A percentile compares a stretch with the other conserved stretches of the same genome.
These are phyloP conservation scores for Schizosaccharomyces lindneri DNA, from an alignment of 805 yeast species.

Conservation along the genomic window DNA sequence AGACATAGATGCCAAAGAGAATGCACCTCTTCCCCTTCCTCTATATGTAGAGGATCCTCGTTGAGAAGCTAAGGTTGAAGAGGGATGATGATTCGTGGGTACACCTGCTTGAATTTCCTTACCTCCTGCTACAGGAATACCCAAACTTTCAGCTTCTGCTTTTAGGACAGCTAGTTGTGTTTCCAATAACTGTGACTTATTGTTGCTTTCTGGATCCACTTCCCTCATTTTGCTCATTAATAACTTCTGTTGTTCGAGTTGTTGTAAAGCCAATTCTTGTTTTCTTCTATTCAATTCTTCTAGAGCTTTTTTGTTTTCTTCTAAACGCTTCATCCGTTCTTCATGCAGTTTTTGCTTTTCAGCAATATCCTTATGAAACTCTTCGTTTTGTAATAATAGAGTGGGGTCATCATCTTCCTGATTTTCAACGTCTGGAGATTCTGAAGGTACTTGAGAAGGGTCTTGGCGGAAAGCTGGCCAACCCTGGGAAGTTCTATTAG, in stretches of 20 bases:
- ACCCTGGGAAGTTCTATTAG: slow-evolving; percentile 4
- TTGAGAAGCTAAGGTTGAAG: not conserved
- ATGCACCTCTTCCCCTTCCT: slow-evolving; percentile 8
- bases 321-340: slow-evolving; percentile 16
- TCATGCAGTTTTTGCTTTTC: slow-evolving; percentile 21
- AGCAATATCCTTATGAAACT: slow-evolving; percentile 16
- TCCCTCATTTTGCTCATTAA: slow-evolving; percentile 6
- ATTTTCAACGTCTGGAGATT: not conserved
- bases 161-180: slow-evolving; percentile 15
- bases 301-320: slow-evolving; percentile 14
- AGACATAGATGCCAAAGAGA: slow-evolving; percentile 8
- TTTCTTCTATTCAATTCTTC: slow-evolving; percentile 15
- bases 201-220: slow-evolving; percentile 1
- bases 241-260: slow-evolving; percentile 12
- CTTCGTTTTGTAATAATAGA: slow-evolving; percentile 16
- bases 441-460: not conserved
- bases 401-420: slow-evolving; percentile 6
- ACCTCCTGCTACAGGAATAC: slow-evolving; percentile 8
- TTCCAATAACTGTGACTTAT: slow-evolving; percentile 11
- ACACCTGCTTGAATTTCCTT: not conserved
- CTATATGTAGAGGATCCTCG: slow-evolving; percentile 3
- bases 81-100: slow-evolving; percentile 5
- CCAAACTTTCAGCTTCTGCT: slow-evolving; percentile 14
- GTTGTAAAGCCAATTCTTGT: slow-evolving; percentile 15
- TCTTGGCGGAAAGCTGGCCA: slow-evolving; percentile 4